phyloP scores from a whole-genome alignment of 345 rosid species.

The Zanthoxylum bungeanum region DNA sequence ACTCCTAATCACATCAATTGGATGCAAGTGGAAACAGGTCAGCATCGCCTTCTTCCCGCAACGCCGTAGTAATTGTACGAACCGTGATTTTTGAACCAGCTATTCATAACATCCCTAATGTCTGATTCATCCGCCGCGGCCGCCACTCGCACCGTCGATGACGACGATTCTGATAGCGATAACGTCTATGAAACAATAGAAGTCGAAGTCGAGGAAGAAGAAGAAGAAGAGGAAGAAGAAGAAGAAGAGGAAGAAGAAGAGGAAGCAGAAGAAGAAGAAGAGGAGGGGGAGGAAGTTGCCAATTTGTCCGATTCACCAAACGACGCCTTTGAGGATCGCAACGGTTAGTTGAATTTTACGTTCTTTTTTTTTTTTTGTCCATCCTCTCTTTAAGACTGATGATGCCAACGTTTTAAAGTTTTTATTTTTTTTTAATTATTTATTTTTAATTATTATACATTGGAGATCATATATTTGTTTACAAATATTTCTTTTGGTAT shows the following conservation, averaged over 20 bases:
- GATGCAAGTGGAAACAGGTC: constrained; percentile 1
- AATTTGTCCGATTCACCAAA: constrained; percentile 11
- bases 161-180: neutral
- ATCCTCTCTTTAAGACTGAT: neutral
- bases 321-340: neutral
- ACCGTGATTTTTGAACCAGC: neutral
- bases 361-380: neutral
- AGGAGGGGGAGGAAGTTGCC: constrained; percentile 18
- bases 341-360: constrained; percentile 10
- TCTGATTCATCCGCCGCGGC: constrained; percentile 17
- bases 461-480: neutral
- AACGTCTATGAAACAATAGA: constrained; percentile 3
- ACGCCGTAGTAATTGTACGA: neutral
- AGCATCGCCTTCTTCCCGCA: neutral
- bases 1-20: neutral
- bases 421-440: neutral
- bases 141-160: constrained; percentile 3
- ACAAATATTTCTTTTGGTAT: neutral
- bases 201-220: too few species aligned
- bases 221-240: too few species aligned
- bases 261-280: too few species aligned
- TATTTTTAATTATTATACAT: neutral
- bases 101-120: constrained; percentile 15
- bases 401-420: neutral
- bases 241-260: too few species aligned